A percentile compares a stretch with the other conserved stretches of the same genome.
Evolutionary conservation across 2,329 filamentous ascomycete genomes (phyloP).

Genomic region (Cryphonectria nitschkei): DNA sequence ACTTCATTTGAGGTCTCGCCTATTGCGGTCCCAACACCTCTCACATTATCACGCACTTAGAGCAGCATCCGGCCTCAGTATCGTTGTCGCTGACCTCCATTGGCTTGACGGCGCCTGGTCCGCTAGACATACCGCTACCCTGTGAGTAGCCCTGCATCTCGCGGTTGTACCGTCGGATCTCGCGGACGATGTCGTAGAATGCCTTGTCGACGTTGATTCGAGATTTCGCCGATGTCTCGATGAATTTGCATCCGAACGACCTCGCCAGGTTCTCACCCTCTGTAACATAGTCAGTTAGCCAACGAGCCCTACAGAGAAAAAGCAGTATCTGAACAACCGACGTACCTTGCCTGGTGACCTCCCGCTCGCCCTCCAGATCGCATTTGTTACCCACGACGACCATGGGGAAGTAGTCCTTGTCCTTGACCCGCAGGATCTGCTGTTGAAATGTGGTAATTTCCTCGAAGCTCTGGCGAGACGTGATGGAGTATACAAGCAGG

Average conservation of each 20-base stretch:
- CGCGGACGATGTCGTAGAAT: slow-evolving; percentile 97
- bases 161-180: slow-evolving; percentile 97
- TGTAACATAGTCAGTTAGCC: slow-evolving; percentile 44
- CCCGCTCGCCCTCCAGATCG: slow-evolving; percentile 91
- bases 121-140: slow-evolving; percentile 66
- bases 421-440: slow-evolving; percentile 97
- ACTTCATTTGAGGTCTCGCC: slow-evolving; percentile 18
- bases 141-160: slow-evolving; percentile 90
- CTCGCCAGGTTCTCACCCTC: slow-evolving; percentile 88
- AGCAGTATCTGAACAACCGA: slow-evolving; percentile 30
- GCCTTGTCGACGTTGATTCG: slow-evolving; percentile 98
- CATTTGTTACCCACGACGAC: slow-evolving; percentile 99
- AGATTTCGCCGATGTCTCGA: slow-evolving; percentile 98
- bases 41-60: slow-evolving; percentile 89
- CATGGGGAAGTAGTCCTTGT: slow-evolving; percentile 99
- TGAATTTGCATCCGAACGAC: slow-evolving; percentile 95
- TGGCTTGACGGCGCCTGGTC: slow-evolving; percentile 67
- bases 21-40: slow-evolving; percentile 19
- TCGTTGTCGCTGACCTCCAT: slow-evolving; percentile 78
- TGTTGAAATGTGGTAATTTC: slow-evolving; percentile 99
- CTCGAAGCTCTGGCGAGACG: slow-evolving; percentile 94
- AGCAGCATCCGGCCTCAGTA: slow-evolving; percentile 76
- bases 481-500: slow-evolving; percentile 97
- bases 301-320: background rate
- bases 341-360: slow-evolving; percentile 89